A percentile compares a stretch with the other conserved stretches of the same genome.
phyloP scores from a whole-genome alignment of 2,329 filamentous ascomycete genomes.

The Monosporascus sp. region DNA sequence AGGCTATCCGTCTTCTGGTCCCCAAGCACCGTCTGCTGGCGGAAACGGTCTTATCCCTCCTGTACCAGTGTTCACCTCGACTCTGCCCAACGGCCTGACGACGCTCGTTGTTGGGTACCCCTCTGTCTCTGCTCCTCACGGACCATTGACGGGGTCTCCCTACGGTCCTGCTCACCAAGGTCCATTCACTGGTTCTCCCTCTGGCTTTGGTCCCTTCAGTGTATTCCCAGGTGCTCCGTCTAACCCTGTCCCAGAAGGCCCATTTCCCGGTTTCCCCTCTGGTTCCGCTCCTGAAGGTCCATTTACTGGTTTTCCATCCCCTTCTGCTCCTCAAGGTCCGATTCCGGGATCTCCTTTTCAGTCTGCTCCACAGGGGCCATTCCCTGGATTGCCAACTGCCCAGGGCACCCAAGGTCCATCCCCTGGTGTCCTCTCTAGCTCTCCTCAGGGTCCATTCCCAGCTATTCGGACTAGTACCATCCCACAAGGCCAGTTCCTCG shows the following conservation, averaged over 20 bases:
- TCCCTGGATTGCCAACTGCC: not conserved
- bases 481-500: not conserved
- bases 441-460: not conserved
- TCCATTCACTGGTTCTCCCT: not conserved
- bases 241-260: too few relatives aligned
- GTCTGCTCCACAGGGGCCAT: not conserved
- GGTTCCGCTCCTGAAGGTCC: not conserved
- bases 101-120: not conserved
- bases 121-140: not conserved
- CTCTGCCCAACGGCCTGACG: not conserved
- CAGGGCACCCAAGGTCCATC: not conserved
- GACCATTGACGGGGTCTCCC: not conserved
- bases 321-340: not conserved
- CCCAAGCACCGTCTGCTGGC: not conserved
- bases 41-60: not conserved
- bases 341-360: not conserved
- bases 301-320: not conserved
- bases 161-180: not conserved
- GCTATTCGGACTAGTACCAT: not conserved
- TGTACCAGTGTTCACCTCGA: not conserved
- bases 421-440: not conserved
- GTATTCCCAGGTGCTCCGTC: not conserved
- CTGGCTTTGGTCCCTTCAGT: not conserved
- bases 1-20: not conserved
- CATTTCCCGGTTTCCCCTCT: not conserved